phyloP scores from a whole-genome alignment of 306 rosid species.

The Mimosa bimucronata region DNA sequence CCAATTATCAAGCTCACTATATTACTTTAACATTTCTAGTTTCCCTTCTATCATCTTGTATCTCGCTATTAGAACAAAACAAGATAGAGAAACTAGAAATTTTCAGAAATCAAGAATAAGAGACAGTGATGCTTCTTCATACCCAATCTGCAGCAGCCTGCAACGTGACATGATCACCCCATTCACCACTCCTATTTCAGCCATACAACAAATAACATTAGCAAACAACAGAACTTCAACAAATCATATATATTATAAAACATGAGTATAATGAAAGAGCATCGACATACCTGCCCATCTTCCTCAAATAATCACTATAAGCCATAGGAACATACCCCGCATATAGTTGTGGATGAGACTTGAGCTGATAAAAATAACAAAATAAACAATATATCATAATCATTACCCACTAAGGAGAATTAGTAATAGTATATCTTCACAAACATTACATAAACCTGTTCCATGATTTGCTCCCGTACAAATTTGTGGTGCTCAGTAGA shows the following conservation, averaged over 20 bases:
- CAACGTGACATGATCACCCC: conserved; percentile 98
- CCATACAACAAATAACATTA: conserved; percentile 35
- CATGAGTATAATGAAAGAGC: conserved; percentile 9
- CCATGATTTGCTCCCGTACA: conserved; percentile 81
- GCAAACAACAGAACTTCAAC: conserved; percentile 24
- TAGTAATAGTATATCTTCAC: not conserved
- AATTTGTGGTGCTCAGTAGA: conserved; percentile 76
- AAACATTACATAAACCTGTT: conserved; percentile 63
- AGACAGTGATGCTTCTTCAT: conserved; percentile 33
- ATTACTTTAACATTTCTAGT: not conserved
- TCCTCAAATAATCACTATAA: conserved; percentile 78
- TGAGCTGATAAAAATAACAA: conserved; percentile 58
- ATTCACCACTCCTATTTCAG: conserved; percentile 88
- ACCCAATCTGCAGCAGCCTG: conserved; percentile 99
- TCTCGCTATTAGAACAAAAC: not conserved
- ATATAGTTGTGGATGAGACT: conserved; percentile 55
- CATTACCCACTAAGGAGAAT: conserved; percentile 19
- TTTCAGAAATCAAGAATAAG: conserved; percentile 1
- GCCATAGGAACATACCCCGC: conserved; percentile 87
- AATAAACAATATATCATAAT: conserved; percentile 27
- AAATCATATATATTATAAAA: conserved; percentile 12
- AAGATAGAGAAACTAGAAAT: not conserved
- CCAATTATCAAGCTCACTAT: not conserved
- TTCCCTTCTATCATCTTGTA: not conserved
- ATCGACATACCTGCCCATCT: conserved; percentile 76